These are phyloP conservation scores for Maudiozyma humilis DNA, from an alignment of 1,139 yeast genomes.

Conservation along the genomic window DNA sequence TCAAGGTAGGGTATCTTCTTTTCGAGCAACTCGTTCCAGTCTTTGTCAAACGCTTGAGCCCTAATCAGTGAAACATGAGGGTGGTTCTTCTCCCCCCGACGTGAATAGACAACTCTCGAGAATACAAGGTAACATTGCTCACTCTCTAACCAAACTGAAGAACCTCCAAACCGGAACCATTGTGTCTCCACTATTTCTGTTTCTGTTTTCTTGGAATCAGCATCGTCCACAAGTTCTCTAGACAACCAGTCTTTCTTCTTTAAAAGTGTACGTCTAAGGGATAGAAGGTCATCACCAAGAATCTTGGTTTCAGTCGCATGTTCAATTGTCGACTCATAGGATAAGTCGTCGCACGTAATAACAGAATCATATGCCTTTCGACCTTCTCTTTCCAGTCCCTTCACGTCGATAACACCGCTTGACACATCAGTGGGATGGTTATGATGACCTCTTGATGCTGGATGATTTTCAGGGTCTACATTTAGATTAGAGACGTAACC, in stretches of 20 bases:
- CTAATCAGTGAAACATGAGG: slow-evolving; percentile 15
- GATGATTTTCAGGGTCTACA: slow-evolving; percentile 31
- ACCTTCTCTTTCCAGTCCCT: background rate
- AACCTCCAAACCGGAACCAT: slow-evolving; percentile 20
- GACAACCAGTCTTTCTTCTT: slow-evolving; percentile 4
- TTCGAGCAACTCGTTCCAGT: slow-evolving; percentile 19
- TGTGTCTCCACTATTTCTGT: slow-evolving; percentile 13
- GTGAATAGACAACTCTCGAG: slow-evolving; percentile 14
- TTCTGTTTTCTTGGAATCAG: slow-evolving; percentile 3
- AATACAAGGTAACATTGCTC: slow-evolving; percentile 17
- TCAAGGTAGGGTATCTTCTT: slow-evolving; percentile 17
- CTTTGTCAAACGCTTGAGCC: slow-evolving; percentile 18
- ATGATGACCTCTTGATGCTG: background rate
- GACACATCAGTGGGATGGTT: background rate
- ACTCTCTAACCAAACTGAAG: slow-evolving; percentile 19
- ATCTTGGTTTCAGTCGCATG: slow-evolving; percentile 7
- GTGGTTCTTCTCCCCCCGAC: slow-evolving; percentile 6
- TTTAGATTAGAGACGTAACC: slow-evolving; percentile 17
- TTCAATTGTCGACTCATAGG: slow-evolving; percentile 4
- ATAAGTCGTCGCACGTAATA: slow-evolving; percentile 7
- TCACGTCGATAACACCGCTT: background rate
- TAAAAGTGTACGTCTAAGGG: slow-evolving; percentile 8
- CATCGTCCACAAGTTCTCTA: slow-evolving; percentile 4
- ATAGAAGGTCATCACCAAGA: slow-evolving; percentile 10
- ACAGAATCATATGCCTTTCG: slow-evolving; percentile 1